These are phyloP conservation scores for Cercospora zeae-maydis DNA, from an alignment of 2,329 filamentous ascomycete genomes.

Conservation along the genomic window DNA sequence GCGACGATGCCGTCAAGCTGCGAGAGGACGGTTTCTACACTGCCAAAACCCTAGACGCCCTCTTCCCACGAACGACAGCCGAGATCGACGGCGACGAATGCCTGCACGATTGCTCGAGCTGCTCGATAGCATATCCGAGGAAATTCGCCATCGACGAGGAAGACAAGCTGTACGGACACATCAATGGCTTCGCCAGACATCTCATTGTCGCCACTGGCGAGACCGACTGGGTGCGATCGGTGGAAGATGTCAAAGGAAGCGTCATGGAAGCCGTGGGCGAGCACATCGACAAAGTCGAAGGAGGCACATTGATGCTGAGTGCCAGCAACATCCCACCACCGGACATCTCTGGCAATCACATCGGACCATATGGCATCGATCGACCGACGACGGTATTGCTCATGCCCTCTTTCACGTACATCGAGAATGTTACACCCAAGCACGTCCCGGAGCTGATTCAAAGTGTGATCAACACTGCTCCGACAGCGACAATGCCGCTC, in stretches of 20 bases:
- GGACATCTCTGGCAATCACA: conserved; percentile 56
- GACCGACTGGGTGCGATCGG: conserved; percentile 87
- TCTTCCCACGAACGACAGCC: conserved; percentile 75
- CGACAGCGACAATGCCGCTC: conserved; percentile 70
- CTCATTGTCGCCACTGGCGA: conserved; percentile 92
- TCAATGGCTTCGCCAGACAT: conserved; percentile 87
- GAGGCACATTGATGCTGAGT: conserved; percentile 75
- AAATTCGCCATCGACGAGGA: conserved; percentile 68
- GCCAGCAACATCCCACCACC: conserved; percentile 88
- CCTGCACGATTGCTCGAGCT: conserved; percentile 78
- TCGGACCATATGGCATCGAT: conserved; percentile 48
- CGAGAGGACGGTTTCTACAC: conserved; percentile 45
- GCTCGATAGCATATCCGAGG: conserved; percentile 74
- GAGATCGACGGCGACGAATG: conserved; percentile 83
- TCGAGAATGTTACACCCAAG: conserved; percentile 78
- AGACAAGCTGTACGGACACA: conserved; percentile 77
- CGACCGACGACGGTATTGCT: conserved; percentile 76
- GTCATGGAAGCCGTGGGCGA: conserved; percentile 54
- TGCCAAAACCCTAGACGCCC: conserved; percentile 45
- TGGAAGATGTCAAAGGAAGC: conserved; percentile 73
- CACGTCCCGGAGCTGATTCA: conserved; percentile 69
- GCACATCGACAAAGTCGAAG: conserved; percentile 28
- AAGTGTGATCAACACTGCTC: conserved; percentile 64
- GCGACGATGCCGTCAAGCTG: conserved; percentile 24
- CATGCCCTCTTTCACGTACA: conserved; percentile 76